phyloP scores from a whole-genome alignment of 129 eudicot genomes.

The Rutidosis leptorrhynchoides region DNA sequence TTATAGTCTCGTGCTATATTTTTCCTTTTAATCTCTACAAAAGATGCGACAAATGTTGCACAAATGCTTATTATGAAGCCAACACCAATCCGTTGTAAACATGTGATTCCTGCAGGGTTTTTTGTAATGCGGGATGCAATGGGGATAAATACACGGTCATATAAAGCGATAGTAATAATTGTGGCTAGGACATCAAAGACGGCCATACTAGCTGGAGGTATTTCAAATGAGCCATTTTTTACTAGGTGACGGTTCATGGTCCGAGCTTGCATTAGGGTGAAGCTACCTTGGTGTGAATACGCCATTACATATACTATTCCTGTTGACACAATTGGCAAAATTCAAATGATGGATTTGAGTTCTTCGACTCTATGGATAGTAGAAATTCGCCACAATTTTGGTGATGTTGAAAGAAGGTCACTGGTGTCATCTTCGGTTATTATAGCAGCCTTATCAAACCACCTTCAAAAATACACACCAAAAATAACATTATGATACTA shows the following conservation, averaged over 20 bases:
- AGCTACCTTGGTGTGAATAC: conserved; percentile 61
- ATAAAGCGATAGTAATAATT: conserved; percentile 39
- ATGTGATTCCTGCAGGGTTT: conserved; percentile 60
- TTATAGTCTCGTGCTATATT: too few relatives aligned
- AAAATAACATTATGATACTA: background rate
- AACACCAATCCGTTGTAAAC: conserved; percentile 68
- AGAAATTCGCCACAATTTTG: conserved; percentile 67
- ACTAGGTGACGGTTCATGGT: conserved; percentile 72
- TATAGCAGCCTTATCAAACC: conserved; percentile 71
- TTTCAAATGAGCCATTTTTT: conserved; percentile 41
- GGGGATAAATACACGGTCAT: conserved; percentile 64
- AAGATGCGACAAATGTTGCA: conserved; percentile 41
- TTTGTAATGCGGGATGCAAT: conserved; percentile 46
- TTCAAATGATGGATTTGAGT: conserved; percentile 56
- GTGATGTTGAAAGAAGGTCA: conserved; percentile 31
- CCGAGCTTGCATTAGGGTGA: conserved; percentile 66
- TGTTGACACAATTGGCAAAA: conserved; percentile 62
- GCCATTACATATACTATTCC: conserved; percentile 42
- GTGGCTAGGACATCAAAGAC: conserved; percentile 44
- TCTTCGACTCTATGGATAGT: conserved; percentile 82
- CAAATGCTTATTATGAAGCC: conserved; percentile 54
- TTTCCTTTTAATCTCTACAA: conserved; percentile 62
- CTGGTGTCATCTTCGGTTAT: conserved; percentile 34
- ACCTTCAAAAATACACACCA: conserved; percentile 36
- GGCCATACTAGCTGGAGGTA: conserved; percentile 71